Percentiles rank a stretch among this genome's conserved stretches.
Evolutionary conservation across 345 rosid genomes (phyloP).

Genomic region (Boechera stricta): DNA sequence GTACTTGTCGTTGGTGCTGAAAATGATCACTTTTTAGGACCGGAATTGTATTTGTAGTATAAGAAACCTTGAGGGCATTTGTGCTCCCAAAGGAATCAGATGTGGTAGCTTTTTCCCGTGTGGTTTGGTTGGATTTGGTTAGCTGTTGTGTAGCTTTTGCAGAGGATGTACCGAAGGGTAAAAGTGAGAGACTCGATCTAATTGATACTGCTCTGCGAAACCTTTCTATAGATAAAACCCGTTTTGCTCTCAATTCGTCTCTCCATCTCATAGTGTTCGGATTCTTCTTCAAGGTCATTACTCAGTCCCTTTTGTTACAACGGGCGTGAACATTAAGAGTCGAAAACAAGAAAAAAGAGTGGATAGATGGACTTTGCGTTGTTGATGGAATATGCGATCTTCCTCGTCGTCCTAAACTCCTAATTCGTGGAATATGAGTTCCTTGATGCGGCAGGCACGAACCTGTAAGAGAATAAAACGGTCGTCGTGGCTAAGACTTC

Average conservation of each 20-base stretch:
- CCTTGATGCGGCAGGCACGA: not conserved
- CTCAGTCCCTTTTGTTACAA: no score
- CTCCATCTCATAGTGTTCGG: no score
- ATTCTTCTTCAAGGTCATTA: no score
- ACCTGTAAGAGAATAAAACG: not conserved
- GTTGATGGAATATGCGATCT: not conserved
- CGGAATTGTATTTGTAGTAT: not conserved
- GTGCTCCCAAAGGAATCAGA: not conserved
- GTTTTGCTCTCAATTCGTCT: no score
- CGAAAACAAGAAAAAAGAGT: not conserved
- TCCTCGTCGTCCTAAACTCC: not conserved
- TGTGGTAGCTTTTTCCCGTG: not conserved
- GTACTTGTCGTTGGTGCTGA: not conserved
- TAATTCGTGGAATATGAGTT: not conserved
- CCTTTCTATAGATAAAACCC: no score
- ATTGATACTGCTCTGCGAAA: not conserved
- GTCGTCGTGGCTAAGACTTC: not conserved
- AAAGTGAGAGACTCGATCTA: not conserved
- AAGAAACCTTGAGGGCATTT: not conserved
- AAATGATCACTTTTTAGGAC: not conserved
- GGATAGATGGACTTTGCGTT: not conserved
- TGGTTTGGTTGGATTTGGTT: not conserved
- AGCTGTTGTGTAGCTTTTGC: conserved; percentile 22
- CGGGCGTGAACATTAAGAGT: no score
- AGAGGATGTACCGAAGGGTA: not conserved